Conservation (phyloP, 306 rosid species). For the Lathyrus tuberosus region DNA sequence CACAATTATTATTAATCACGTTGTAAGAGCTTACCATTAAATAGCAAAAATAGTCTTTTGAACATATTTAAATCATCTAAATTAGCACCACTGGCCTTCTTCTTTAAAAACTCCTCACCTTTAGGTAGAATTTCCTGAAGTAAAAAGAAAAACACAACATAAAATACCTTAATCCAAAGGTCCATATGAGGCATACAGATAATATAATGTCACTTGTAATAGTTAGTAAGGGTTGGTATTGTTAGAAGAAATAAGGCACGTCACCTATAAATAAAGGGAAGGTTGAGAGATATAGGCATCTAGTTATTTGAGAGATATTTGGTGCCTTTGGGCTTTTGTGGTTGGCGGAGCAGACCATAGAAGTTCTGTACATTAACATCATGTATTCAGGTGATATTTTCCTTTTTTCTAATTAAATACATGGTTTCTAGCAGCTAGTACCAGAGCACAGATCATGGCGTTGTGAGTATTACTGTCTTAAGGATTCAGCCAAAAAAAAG, state of each 20-base stretch:
- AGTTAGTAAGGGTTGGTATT: background rate
- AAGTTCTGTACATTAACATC: background rate
- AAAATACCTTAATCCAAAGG: conserved; percentile 5
- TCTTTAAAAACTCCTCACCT: no score
- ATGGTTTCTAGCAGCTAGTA: no score
- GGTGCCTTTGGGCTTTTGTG: background rate
- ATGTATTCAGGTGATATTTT: background rate
- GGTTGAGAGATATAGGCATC: background rate
- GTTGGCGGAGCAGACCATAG: background rate
- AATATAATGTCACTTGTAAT: background rate
- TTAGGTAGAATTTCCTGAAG: conserved; percentile 21
- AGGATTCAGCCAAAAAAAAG: background rate
- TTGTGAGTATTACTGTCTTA: background rate
- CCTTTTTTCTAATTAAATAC: background rate
- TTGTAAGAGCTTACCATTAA: no score
- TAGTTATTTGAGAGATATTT: conserved; percentile 5
- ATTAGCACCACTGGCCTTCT: no score
- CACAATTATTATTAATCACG: no score
- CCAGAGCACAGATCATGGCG: no score
- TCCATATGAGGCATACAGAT: conserved; percentile 14
- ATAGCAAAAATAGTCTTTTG: no score
- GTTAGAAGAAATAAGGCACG: conserved; percentile 4
- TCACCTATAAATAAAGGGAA: background rate
- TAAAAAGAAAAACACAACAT: conserved; percentile 6
- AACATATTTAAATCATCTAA: no score